Evolutionary conservation across 441 rosid species (phyloP), one percentile per base, ranked within the genome.

Genomic region (Theobroma grandiflorum): DNA sequence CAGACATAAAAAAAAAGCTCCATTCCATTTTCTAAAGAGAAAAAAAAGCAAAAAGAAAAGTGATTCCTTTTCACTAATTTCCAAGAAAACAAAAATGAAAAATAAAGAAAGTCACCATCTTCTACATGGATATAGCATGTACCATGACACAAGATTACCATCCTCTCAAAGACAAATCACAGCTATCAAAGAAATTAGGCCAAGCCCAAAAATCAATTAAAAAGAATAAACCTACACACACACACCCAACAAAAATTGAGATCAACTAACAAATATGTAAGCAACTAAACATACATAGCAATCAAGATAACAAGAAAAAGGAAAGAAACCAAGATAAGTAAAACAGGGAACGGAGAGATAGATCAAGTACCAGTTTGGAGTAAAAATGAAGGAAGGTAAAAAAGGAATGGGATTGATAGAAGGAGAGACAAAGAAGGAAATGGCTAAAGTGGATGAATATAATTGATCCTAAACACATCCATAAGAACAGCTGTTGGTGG

Each of bases 341-440:
- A 1, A 53, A 35, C 2, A 49, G 11, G 37, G 42, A 26, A 63
- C 55, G 33, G 8, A 49, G 42, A 78, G 78, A 64, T 5, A 75
- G 81, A 82, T 82, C 82, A 62, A 75, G 74, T 82, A 82, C 87
- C 83, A 74, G 72, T 20, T 67, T 43, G 67, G 33, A 16, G 55
- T 14, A 26, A 37, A 61, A 38, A 38, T 26, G 57, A 49, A 52
- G 79, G 20, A 57, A 55, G 11, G 59, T 62, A 31, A 38, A 53
- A 6, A 38, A 53, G 61, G 26, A 55, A 37, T 0, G 20, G 26
- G 40, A n/a, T 26, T 52, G 4, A 71, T 15, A 35, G 52, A 68
- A 37, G 8, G 40, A 50, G 31, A 66, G 26, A 45, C 47, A 68
- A 64, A 31, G 57, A 70, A 45, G 20, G 75, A 26, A 58, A 31